A percentile compares a stretch with the other conserved stretches of the same genome.
Evolutionary conservation across 2,329 filamentous ascomycete species (phyloP).

Genomic region (Diplodia sapinea): DNA sequence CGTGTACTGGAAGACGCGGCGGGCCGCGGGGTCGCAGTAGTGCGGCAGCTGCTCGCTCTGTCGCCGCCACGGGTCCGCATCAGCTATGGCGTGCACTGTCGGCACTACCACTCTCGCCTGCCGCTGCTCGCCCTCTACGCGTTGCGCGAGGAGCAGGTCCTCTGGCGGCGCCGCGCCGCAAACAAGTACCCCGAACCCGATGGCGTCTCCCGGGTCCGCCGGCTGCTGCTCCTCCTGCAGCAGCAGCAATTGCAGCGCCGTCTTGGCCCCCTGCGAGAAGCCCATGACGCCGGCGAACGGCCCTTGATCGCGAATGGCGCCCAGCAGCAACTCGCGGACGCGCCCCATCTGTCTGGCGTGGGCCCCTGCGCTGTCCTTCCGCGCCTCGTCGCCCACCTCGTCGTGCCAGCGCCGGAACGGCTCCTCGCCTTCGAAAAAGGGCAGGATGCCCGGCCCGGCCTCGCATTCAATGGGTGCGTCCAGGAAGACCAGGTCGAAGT

Average conservation of each 20-base stretch:
- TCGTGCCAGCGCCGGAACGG: slow-evolving; percentile 70
- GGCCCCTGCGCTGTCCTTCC: slow-evolving; percentile 48
- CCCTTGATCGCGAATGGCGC: slow-evolving; percentile 42
- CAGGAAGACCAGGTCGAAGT: slow-evolving; percentile 74
- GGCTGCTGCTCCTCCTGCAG: slow-evolving; percentile 34
- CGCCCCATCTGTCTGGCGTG: slow-evolving; percentile 53
- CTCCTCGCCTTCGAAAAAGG: slow-evolving; percentile 68
- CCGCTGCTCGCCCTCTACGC: slow-evolving; percentile 33
- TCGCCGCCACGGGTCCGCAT: slow-evolving; percentile 45
- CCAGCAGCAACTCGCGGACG: slow-evolving; percentile 38
- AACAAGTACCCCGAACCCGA: slow-evolving; percentile 24
- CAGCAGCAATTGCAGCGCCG: slow-evolving; percentile 53
- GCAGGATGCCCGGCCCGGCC: slow-evolving; percentile 66
- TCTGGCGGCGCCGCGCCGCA: slow-evolving; percentile 33
- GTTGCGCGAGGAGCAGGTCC: slow-evolving; percentile 37
- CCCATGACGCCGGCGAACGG: slow-evolving; percentile 58
- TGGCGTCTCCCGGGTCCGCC: slow-evolving; percentile 32
- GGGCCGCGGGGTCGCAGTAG: slow-evolving; percentile 37
- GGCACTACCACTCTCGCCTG: slow-evolving; percentile 41
- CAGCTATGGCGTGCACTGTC: slow-evolving; percentile 43
- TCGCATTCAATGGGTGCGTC: slow-evolving; percentile 70
- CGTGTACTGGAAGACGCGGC: slow-evolving; percentile 38
- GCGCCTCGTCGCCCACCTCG: slow-evolving; percentile 57
- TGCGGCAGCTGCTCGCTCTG: slow-evolving; percentile 42
- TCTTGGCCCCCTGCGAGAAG: slow-evolving; percentile 59